Percentiles rank a stretch among this genome's conserved stretches.
Evolutionary conservation across 768 basidiomycete species (phyloP).

Genomic region (Russula sp.): DNA sequence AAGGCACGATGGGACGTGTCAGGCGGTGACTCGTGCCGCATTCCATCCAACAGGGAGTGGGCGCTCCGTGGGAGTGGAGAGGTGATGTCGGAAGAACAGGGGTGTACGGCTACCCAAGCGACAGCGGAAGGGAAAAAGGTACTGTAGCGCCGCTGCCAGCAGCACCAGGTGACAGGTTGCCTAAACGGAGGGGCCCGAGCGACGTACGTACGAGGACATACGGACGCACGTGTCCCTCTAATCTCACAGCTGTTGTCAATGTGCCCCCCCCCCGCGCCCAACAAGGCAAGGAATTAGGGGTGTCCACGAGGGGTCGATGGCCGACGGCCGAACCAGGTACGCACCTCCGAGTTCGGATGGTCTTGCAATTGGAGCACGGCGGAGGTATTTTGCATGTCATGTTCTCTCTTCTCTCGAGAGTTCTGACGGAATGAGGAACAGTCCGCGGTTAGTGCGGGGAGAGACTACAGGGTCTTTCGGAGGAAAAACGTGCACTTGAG

Average conservation of each 20-base stretch:
- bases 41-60: not conserved
- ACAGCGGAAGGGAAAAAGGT: not conserved
- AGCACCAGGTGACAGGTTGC: not conserved
- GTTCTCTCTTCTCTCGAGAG: not conserved
- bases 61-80: not conserved
- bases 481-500: not conserved
- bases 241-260: not conserved
- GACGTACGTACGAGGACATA: not conserved
- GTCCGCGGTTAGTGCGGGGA: not conserved
- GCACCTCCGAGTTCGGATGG: not conserved
- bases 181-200: not conserved
- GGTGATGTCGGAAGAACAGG: not conserved
- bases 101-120: not conserved
- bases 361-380: not conserved
- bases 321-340: not conserved
- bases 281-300: conserved; percentile 6
- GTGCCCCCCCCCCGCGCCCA: not conserved
- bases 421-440: not conserved
- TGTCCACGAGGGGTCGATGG: not conserved
- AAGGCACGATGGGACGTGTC: not conserved
- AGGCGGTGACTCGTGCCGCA: not conserved
- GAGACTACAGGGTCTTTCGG: not conserved
- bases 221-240: not conserved
- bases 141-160: too few species aligned
- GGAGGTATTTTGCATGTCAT: not conserved